phyloP scores from a whole-genome alignment of 2,329 filamentous ascomycete species.

The Pseudocercospora eumusae region DNA sequence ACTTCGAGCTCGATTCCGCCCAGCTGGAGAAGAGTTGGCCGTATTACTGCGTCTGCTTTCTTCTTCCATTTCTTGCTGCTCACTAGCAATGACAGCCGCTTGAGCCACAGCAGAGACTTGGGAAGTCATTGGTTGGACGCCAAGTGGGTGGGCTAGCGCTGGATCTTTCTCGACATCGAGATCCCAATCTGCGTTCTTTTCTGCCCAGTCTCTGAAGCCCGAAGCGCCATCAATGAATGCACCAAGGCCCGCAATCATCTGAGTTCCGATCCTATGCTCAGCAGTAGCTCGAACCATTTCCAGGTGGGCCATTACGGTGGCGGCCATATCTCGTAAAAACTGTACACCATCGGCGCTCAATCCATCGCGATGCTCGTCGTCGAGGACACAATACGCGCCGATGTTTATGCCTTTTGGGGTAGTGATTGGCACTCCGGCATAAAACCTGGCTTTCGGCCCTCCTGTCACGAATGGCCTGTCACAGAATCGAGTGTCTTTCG shows the following conservation, averaged over 20 bases:
- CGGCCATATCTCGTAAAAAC: constrained; percentile 60
- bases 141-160: constrained; percentile 22
- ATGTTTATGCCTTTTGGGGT: constrained; percentile 57
- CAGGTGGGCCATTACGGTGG: constrained; percentile 63
- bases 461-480: constrained; percentile 35
- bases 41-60: constrained; percentile 4
- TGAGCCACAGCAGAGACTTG: constrained; percentile 23
- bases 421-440: constrained; percentile 53
- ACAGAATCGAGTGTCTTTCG: constrained; percentile 33
- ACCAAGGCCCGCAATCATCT: constrained; percentile 55
- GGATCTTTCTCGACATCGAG: constrained; percentile 25
- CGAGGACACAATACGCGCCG: constrained; percentile 62
- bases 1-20: constrained; percentile 13
- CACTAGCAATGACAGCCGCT: constrained; percentile 22
- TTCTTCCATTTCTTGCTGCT: constrained; percentile 21
- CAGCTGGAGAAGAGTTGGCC: constrained; percentile 3
- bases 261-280: constrained; percentile 53
- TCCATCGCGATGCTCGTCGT: constrained; percentile 56
- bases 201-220: constrained; percentile 27
- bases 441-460: constrained; percentile 47
- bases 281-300: constrained; percentile 43
- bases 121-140: constrained; percentile 22
- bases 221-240: constrained; percentile 31
- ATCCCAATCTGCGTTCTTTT: constrained; percentile 25
- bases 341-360: constrained; percentile 52